Evolutionary conservation across 2,329 filamentous ascomycete genomes (phyloP).

Genomic region (Penicillium sp.): DNA sequence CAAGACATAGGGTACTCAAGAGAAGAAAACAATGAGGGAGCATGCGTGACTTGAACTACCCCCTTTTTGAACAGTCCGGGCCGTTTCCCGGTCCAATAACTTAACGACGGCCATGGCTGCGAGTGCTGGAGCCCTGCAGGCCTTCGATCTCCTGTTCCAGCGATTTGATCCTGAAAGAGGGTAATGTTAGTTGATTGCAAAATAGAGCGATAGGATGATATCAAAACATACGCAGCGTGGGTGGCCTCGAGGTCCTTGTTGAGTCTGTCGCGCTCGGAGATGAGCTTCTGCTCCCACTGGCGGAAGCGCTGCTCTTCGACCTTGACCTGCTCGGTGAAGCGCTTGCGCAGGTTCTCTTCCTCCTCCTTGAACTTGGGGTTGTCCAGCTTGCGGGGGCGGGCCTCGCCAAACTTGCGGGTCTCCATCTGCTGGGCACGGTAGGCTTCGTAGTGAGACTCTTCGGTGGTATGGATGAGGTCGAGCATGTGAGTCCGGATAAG

Average conservation of each 20-base stretch:
- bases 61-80: slow-evolving; percentile 32
- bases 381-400: slow-evolving; percentile 94
- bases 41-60: slow-evolving; percentile 31
- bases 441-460: slow-evolving; percentile 98
- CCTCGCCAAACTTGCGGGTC: slow-evolving; percentile 98
- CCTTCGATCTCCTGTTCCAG: slow-evolving; percentile 86
- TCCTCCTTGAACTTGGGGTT: slow-evolving; percentile 99
- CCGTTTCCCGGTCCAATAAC: slow-evolving; percentile 21
- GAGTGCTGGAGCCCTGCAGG: slow-evolving; percentile 87
- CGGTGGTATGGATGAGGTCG: slow-evolving; percentile 98
- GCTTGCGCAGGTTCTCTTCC: slow-evolving; percentile 96
- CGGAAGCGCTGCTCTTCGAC: slow-evolving; percentile 99
- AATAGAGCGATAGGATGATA: not conserved
- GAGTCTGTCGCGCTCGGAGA: slow-evolving; percentile 95
- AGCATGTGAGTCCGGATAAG: slow-evolving; percentile 99
- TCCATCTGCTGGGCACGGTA: slow-evolving; percentile 99
- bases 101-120: slow-evolving; percentile 92
- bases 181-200: slow-evolving; percentile 31
- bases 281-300: slow-evolving; percentile 99
- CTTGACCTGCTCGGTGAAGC: slow-evolving; percentile 99
- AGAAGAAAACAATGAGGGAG: slow-evolving; percentile 38
- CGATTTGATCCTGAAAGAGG: slow-evolving; percentile 50
- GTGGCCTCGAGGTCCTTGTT: slow-evolving; percentile 99
- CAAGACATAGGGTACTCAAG: slow-evolving; percentile 42
- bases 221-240: slow-evolving; percentile 69